Evolutionary conservation across 2,329 filamentous ascomycete genomes (phyloP), one percentile per base, ranked within the genome.

Genomic region (Sporothrix inflata): DNA sequence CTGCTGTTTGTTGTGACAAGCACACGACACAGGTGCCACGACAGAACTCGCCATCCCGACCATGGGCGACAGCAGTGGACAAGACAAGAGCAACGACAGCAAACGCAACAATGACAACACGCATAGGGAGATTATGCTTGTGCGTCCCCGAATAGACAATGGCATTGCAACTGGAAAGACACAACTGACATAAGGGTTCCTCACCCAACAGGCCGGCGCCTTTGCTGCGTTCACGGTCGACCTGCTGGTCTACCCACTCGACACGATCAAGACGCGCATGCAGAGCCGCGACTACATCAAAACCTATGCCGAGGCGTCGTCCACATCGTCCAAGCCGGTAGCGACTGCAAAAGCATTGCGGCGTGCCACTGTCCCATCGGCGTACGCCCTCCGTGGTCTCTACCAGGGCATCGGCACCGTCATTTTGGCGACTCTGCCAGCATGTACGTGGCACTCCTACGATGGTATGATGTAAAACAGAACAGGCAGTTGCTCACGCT

Each of bases 321-420:
- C 70, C 16, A 42, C 71, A 1, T 65, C 69, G n/a, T 60, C 73
- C 27, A 67, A 60, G n/a, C 27, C 27, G 5, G 38, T 19, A 6
- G 53, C 60, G 24, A 42, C 71, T 4, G 60, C 73, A 3, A 45
- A 70, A 1, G 55, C 66, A 2, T 38, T 60, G 1, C 21, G 57
- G 19, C 67, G 68, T 1, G 55, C 27, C 16, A 24, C 69, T 0
- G 65, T 40, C 85, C 70, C 80, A 86, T 24, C 84, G 91, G 71
- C 74, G 6, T 71, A 76, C 67, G 77, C 80, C 12, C 90, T 94
- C 75, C 86, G 89, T 14, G 94, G 94, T 0, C 82, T 97, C 7
- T 97, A 97, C 77, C 94, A 97, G 80, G 94, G 94, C 24, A 86
- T 97, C 24, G 93, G 93, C 71, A 94, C 92, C 77, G 91, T 97